Evolutionary conservation across 345 rosid genomes (phyloP).

Genomic region (Zanthoxylum bungeanum): DNA sequence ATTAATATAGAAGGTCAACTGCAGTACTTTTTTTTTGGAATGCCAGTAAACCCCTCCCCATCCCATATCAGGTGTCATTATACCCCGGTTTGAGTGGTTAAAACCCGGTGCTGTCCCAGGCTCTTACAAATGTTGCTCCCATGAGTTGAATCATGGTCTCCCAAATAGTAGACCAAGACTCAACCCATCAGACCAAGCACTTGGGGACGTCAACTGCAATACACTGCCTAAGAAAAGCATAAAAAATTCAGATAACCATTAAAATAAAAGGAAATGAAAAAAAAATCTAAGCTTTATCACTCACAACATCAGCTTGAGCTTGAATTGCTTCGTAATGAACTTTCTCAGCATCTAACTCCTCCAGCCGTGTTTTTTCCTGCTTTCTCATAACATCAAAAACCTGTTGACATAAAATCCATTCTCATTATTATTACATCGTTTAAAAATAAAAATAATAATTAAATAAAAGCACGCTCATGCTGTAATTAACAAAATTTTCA

Average conservation of each 20-base stretch:
- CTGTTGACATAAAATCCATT: conserved; percentile 27
- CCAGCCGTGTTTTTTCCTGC: conserved; percentile 73
- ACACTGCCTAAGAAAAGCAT: neutral
- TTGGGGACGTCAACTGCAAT: too few species aligned
- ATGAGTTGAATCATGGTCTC: too few species aligned
- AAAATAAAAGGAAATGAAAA: neutral
- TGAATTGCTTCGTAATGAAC: conserved; percentile 54
- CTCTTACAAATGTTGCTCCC: too few species aligned
- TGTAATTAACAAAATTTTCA: neutral
- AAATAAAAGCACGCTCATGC: neutral
- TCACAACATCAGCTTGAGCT: conserved; percentile 70
- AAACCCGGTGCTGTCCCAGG: too few species aligned
- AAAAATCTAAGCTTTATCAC: conserved; percentile 20
- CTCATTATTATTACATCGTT: neutral
- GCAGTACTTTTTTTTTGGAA: too few species aligned
- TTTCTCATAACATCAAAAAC: conserved; percentile 85
- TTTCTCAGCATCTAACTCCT: conserved; percentile 64
- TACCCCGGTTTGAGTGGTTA: too few species aligned
- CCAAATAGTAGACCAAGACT: too few species aligned
- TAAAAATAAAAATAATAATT: neutral
- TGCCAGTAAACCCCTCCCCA: too few species aligned
- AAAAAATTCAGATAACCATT: neutral
- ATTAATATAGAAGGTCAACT: neutral
- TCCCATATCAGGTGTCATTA: too few species aligned
- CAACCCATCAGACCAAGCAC: too few species aligned